Evolutionary conservation across 2,329 filamentous ascomycete genomes (phyloP), one percentile per base, ranked within the genome.

Genomic region (Colletotrichum brevisporum): DNA sequence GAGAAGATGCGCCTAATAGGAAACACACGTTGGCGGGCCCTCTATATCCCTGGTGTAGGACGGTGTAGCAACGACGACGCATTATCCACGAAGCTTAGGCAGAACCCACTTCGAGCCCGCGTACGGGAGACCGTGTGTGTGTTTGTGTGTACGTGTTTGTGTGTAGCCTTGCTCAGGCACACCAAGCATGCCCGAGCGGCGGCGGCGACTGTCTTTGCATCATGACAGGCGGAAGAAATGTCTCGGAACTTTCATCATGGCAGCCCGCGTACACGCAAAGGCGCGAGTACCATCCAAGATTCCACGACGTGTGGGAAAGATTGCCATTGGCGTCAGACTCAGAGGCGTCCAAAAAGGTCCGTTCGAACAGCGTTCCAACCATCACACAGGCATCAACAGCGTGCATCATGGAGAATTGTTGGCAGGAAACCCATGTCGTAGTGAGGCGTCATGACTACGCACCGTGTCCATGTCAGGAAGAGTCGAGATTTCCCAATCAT

Each of bases 41-140:
- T 36, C 31, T 36, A 9, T 8, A 9, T 31, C 48, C 50, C 52
- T 41, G n/a, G 47, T 36, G 41, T 5, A 45, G 26, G 52, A 39
- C 36, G 36, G 13, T 39, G 39, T 26, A 53, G 27, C 47, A 24
- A 16, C 47, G 60, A 41, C 45, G 43, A 53, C 26, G 53, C 56
- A 31, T 36, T 50, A 64, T 26, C 66, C 48, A 69, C 61, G 36
- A 31, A 36, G 27, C 26, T 52, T 39, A 53, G 24, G 31, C 31
- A 36, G 61, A 54, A 70, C 79, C 74, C 59, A 77, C 79, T 69
- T 43, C 26, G 13, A 36, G 59, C 31, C 31, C 31, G 31, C 27
- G 24, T 31, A n/a, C 31, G 12, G 15, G 26, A 24, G 60, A 10
- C 31, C 31, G 31, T 36, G 31, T 36, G 31, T 36, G 4, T 36